These are phyloP conservation scores for Metschnikowia continentalis DNA, from an alignment of 805 yeast species.

Conservation along the genomic window DNA sequence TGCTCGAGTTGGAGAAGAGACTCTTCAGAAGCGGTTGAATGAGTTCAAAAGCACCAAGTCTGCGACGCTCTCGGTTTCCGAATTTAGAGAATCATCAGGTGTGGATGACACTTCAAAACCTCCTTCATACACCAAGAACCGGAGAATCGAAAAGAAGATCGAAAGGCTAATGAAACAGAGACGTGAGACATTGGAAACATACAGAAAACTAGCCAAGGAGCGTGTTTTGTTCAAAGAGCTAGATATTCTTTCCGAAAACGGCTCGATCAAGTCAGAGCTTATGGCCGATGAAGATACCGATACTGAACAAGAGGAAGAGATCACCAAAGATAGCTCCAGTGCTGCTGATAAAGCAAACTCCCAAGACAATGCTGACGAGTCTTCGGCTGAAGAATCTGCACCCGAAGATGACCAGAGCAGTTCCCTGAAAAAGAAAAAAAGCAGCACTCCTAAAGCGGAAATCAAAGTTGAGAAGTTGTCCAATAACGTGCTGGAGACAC, in stretches of 20 bases:
- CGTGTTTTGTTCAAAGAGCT: conserved; percentile 8
- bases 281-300: conserved; percentile 10
- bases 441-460: neutral
- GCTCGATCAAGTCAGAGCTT: neutral
- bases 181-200: conserved; percentile 18
- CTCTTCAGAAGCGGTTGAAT: conserved; percentile 82
- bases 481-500: neutral
- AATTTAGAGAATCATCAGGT: conserved; percentile 54
- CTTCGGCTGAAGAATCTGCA: neutral
- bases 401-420: neutral
- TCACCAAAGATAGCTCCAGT: neutral
- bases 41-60: conserved; percentile 81
- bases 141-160: conserved; percentile 45
- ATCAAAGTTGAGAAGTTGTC: neutral
- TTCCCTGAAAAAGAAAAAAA: neutral
- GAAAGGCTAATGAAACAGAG: conserved; percentile 24
- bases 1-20: conserved; percentile 92
- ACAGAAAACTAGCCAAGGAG: conserved; percentile 20
- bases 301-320: conserved; percentile 5
- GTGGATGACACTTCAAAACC: conserved; percentile 56
- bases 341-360: neutral
- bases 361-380: neutral
- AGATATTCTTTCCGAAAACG: neutral
- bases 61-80: conserved; percentile 65
- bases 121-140: conserved; percentile 71